These are phyloP conservation scores for Ilyonectria mors-panacis DNA, from an alignment of 2,329 filamentous ascomycete genomes.

Conservation along the genomic window DNA sequence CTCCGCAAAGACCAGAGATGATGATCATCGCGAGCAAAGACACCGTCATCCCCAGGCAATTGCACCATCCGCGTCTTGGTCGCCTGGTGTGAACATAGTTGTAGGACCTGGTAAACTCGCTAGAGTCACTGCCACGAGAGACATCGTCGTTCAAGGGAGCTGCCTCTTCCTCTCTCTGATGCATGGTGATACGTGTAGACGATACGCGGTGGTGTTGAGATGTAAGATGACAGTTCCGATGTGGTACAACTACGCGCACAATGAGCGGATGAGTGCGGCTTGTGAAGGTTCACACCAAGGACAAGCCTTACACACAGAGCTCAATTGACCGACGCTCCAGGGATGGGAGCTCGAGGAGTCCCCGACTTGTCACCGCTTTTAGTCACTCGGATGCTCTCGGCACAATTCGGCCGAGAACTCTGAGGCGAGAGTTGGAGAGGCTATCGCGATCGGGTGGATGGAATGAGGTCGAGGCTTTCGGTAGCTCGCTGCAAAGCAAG, in stretches of 20 bases:
- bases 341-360: conserved; percentile 26
- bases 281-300: conserved; percentile 12
- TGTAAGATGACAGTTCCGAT: not conserved
- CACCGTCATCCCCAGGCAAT: conserved; percentile 31
- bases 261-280: not conserved
- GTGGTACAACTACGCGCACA: not conserved
- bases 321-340: not conserved
- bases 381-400: conserved; percentile 21
- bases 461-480: conserved; percentile 28
- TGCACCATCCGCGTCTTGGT: conserved; percentile 32
- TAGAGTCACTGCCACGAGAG: conserved; percentile 34
- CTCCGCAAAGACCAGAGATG: conserved; percentile 37
- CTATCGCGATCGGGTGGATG: conserved; percentile 12
- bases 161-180: conserved; percentile 44
- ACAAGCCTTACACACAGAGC: conserved; percentile 26
- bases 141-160: conserved; percentile 33
- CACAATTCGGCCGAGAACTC: conserved; percentile 21
- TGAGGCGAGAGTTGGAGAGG: conserved; percentile 29
- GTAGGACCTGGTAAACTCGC: conserved; percentile 35
- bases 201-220: not conserved
- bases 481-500: conserved; percentile 28
- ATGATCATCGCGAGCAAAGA: conserved; percentile 26
- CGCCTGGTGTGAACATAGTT: conserved; percentile 32
- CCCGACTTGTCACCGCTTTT: conserved; percentile 20
- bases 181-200: conserved; percentile 27